Base-by-base conservation (phyloP, 1,139 yeast genomes). In the Candida tetrigidarum region DNA sequence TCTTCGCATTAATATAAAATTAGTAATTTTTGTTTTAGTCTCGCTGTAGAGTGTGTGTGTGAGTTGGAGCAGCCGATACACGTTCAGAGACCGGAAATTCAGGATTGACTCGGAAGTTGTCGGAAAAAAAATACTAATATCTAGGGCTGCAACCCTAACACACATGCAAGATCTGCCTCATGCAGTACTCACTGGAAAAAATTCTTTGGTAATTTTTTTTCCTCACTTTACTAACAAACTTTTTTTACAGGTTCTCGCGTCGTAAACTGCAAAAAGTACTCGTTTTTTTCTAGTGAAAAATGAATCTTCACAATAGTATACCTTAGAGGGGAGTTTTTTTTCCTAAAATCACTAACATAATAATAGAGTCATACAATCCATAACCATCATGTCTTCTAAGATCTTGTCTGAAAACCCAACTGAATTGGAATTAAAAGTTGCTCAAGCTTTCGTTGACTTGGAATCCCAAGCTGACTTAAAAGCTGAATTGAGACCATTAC, bases 361-460 rank as follows among this genome's bases (percentile, higher is more conserved):
- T n/a, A n/a, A n/a, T n/a, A n/a, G n/a, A n/a, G n/a, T n/a, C n/a
- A n/a, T n/a, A n/a, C n/a, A n/a, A n/a, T n/a, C n/a, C n/a, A n/a
- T n/a, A n/a, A n/a, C n/a, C 42, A 83, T 62, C 64, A 91, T 91
- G 97, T 90, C 97, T 77, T 83, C 89, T 77, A 93, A 95, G 86
- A 85, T 93, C 79, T 85, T 91, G 77, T 81, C 87, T 66, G 84
- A 84, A 72, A 84, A 84, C 71, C 98, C 98, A 80, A 75, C 93
- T 74, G 98, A 93, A 81, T 90, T 93, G 80, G 99, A 93, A 83
- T 90, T 93, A 79, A 96, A 93, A 83, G 96, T 93, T 74, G 98
- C 97, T 69, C 98, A 93, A 84, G 97, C 99, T 69, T 90, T 93
- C 76, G 76, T 86, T 70, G 99, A 93, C 83, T 86, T 93, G 78